These are phyloP conservation scores for Colletotrichum graminicola DNA, from an alignment of 2,329 filamentous ascomycete genomes.

Conservation along the genomic window DNA sequence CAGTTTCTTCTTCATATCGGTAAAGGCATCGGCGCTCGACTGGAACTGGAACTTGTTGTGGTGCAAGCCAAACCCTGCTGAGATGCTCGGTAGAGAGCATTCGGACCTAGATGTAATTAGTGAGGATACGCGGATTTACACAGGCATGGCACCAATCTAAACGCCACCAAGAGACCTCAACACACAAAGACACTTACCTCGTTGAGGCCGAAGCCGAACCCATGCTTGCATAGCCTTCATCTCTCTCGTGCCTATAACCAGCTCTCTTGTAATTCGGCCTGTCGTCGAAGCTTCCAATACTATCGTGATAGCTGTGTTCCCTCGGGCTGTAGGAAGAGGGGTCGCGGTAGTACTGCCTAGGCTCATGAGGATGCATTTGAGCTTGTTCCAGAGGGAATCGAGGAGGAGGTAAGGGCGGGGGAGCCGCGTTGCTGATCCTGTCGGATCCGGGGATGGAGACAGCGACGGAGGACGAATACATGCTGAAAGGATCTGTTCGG, in stretches of 20 bases:
- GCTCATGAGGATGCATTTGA: slow-evolving; percentile 46
- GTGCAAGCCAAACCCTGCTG: slow-evolving; percentile 61
- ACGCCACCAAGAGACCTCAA: not conserved
- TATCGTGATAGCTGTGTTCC: slow-evolving; percentile 52
- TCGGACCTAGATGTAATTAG: slow-evolving; percentile 52
- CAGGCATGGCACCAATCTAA: not conserved
- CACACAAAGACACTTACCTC: slow-evolving; percentile 22
- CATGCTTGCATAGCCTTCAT: slow-evolving; percentile 60
- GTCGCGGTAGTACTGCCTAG: slow-evolving; percentile 48
- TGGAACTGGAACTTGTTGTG: slow-evolving; percentile 64
- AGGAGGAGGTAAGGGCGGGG: slow-evolving; percentile 63
- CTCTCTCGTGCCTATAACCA: slow-evolving; percentile 47
- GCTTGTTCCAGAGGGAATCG: slow-evolving; percentile 49
- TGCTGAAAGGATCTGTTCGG: slow-evolving; percentile 50
- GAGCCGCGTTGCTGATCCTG: slow-evolving; percentile 49
- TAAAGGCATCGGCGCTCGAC: slow-evolving; percentile 61
- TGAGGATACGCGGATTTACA: slow-evolving; percentile 39
- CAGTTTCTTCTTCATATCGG: slow-evolving; percentile 68
- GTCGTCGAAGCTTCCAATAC: slow-evolving; percentile 55
- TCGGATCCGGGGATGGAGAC: slow-evolving; percentile 58
- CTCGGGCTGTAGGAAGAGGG: slow-evolving; percentile 43
- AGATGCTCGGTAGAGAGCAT: slow-evolving; percentile 53
- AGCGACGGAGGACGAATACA: slow-evolving; percentile 49
- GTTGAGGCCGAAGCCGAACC: slow-evolving; percentile 51
- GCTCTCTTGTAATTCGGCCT: slow-evolving; percentile 50